phyloP scores from a whole-genome alignment of 1,284 basidiomycete species.

The Rhodotorula sp. region DNA sequence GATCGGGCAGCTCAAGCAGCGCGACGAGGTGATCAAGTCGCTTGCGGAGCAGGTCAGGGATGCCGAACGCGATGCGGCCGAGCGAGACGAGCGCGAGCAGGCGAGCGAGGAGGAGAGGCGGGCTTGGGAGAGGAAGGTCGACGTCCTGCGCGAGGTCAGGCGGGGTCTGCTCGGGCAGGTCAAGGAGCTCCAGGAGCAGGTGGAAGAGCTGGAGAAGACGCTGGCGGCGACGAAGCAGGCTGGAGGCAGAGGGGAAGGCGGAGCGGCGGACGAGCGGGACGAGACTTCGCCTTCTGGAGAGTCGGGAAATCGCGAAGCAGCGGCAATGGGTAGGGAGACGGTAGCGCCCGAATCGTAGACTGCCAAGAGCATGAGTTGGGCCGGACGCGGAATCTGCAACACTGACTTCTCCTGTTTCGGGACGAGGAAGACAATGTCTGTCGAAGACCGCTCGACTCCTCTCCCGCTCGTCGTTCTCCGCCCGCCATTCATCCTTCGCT shows the following conservation, averaged over 20 bases:
- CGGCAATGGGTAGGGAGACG: too few species aligned
- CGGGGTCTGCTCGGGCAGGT: slow-evolving; percentile 6
- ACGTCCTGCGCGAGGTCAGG: slow-evolving; percentile 9
- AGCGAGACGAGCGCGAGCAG: not conserved
- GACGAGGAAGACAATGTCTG: too few species aligned
- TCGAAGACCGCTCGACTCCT: too few species aligned
- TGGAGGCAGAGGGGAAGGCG: not conserved
- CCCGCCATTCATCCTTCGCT: too few species aligned
- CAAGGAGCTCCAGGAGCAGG: not conserved
- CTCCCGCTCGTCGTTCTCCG: too few species aligned
- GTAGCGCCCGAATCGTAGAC: too few species aligned
- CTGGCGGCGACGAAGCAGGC: not conserved
- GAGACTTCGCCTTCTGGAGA: too few species aligned
- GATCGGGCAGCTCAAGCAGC: not conserved
- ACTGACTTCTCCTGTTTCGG: too few species aligned
- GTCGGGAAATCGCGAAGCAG: too few species aligned
- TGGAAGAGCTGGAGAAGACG: not conserved
- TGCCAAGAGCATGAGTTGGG: too few species aligned
- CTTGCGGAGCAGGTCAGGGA: not conserved
- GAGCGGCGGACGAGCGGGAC: not conserved
- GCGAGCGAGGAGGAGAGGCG: slow-evolving; percentile 1
- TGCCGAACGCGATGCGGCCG: not conserved
- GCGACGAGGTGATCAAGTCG: slow-evolving; percentile 5
- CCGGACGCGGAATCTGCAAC: too few species aligned
- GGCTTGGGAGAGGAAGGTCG: not conserved